These are phyloP conservation scores for Pythium periplocum DNA, from an alignment of 352 stramenopile genomes.

Conservation along the genomic window DNA sequence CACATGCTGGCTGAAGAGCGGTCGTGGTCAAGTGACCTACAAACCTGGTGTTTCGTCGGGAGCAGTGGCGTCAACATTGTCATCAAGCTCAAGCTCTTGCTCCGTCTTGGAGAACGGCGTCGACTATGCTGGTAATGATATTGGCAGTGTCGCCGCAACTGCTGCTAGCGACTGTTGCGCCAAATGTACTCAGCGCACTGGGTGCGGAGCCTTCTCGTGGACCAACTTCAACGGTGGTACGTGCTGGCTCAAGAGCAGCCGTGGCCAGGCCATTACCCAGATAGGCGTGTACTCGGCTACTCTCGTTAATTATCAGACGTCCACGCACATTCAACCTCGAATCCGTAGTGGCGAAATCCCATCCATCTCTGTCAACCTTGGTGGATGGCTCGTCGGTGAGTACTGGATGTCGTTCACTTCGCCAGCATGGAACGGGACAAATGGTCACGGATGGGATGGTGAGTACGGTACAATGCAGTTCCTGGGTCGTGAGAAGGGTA, in stretches of 20 bases:
- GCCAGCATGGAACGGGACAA: conserved; percentile 47
- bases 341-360: conserved; percentile 20
- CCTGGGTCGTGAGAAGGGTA: conserved; percentile 17
- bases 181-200: conserved; percentile 15
- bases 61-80: too few species aligned
- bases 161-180: conserved; percentile 16
- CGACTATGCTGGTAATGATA: conserved; percentile 18
- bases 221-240: conserved; percentile 42
- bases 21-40: too few species aligned
- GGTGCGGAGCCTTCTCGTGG: conserved; percentile 27
- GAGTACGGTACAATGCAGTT: conserved; percentile 19
- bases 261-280: too few species aligned
- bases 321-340: conserved; percentile 19
- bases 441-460: conserved; percentile 4
- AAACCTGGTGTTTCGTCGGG: too few species aligned
- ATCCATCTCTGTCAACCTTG: conserved; percentile 51
- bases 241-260: conserved; percentile 46
- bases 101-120: conserved; percentile 2
- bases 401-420: conserved; percentile 51
- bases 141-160: conserved; percentile 1
- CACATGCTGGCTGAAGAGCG: too few species aligned
- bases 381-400: conserved; percentile 26
- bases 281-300: too few species aligned
- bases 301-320: too few species aligned
- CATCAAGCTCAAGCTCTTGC: too few species aligned